Percentiles rank a stretch among this genome's conserved stretches.
phyloP scores from a whole-genome alignment of 352 stramenopile genomes.

The Globisporangium uncinulatum region DNA sequence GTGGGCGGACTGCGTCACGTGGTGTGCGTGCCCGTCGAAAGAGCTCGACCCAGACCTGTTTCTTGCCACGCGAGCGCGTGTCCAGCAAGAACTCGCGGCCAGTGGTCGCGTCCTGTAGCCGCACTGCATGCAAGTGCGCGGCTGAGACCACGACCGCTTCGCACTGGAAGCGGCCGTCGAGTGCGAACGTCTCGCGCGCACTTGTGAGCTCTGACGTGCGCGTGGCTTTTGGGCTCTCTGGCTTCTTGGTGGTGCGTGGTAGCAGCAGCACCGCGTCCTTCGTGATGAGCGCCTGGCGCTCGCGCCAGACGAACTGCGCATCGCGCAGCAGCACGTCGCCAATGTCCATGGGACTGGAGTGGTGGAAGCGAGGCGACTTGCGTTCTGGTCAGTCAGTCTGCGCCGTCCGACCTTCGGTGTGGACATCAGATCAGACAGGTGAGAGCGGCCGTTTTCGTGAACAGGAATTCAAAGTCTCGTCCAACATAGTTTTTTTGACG shows the following conservation, averaged over 20 bases:
- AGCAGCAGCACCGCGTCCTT: conserved; percentile 34
- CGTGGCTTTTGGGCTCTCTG: neutral
- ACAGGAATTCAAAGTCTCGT: too few species aligned
- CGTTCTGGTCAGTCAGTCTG: neutral
- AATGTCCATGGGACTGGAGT: conserved; percentile 29
- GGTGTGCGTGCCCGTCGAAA: conserved; percentile 23
- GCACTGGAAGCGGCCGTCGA: conserved; percentile 37
- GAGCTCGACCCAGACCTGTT: conserved; percentile 53
- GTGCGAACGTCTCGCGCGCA: conserved; percentile 21
- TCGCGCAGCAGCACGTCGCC: conserved; percentile 42
- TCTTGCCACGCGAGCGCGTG: conserved; percentile 27
- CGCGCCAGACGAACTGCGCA: conserved; percentile 41
- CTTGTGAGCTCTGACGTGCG: conserved; percentile 13
- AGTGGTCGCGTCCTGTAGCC: conserved; percentile 33
- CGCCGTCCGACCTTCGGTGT: conserved; percentile 1
- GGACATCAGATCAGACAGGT: too few species aligned
- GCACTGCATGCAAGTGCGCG: conserved; percentile 51
- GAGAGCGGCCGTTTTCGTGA: too few species aligned
- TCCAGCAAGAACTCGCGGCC: conserved; percentile 44
- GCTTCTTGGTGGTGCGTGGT: neutral
- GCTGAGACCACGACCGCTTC: conserved; percentile 58
- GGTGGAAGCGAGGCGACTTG: neutral
- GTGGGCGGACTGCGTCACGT: conserved; percentile 13
- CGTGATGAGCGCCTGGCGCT: conserved; percentile 25
- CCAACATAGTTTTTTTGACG: too few species aligned